Conservation (phyloP, 495 filamentous ascomycete species). For the Talaromyces adpressus region DNA sequence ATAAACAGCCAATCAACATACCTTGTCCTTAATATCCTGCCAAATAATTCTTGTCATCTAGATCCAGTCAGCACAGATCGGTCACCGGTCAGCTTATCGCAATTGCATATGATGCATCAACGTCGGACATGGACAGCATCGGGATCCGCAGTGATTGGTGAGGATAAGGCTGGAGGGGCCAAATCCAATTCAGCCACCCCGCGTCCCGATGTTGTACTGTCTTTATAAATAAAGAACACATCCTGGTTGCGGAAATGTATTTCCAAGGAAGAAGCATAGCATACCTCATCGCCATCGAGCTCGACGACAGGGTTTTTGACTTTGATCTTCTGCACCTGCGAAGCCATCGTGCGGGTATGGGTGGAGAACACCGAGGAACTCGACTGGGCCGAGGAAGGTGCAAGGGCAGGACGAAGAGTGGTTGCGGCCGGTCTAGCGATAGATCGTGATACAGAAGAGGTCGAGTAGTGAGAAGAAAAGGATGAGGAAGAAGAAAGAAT, state of each 20-base stretch:
- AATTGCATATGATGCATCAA: conserved; percentile 3
- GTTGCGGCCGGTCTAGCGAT: not conserved
- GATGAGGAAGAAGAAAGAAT: not conserved
- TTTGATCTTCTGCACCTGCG: conserved; percentile 71
- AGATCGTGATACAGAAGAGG: not conserved
- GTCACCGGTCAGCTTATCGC: not conserved
- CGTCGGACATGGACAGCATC: not conserved
- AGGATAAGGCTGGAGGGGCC: conserved; percentile 3
- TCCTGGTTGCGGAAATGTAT: not conserved
- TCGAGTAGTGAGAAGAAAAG: not conserved
- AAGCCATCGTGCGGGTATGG: conserved; percentile 36
- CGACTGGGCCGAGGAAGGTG: not conserved
- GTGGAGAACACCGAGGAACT: not conserved
- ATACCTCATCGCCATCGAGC: conserved; percentile 88
- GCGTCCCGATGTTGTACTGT: not conserved
- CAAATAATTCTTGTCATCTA: conserved; percentile 98
- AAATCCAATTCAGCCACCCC: not conserved
- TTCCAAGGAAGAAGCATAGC: conserved; percentile 16
- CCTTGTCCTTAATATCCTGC: conserved; percentile 95
- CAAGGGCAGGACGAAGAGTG: not conserved
- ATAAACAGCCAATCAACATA: conserved; percentile 26
- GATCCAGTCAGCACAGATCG: conserved; percentile 7
- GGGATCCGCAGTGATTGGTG: conserved; percentile 9
- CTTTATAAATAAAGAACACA: not conserved
- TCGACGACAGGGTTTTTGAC: conserved; percentile 97